Percentiles rank a stretch among this genome's conserved stretches.
phyloP scores from a whole-genome alignment of 2,329 filamentous ascomycete genomes.

The Herpotrichia juniperi region DNA sequence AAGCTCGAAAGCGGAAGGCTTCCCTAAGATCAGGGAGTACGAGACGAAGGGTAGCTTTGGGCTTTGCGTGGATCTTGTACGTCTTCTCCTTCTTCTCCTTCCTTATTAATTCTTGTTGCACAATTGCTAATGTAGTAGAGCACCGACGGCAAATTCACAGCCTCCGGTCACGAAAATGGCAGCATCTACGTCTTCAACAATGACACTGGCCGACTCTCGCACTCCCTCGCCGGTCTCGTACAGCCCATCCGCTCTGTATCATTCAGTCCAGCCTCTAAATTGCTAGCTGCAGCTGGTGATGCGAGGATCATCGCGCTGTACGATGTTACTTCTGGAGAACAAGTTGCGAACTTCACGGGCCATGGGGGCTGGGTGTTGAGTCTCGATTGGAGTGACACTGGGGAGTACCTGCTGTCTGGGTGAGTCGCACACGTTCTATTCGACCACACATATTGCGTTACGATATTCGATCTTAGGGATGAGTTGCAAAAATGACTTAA shows the following conservation, averaged over 20 bases:
- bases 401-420: conserved; percentile 88
- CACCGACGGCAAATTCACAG: conserved; percentile 80
- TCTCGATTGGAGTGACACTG: conserved; percentile 90
- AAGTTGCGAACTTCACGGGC: conserved; percentile 81
- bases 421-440: conserved; percentile 40
- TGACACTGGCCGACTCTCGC: conserved; percentile 80
- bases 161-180: conserved; percentile 91
- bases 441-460: not conserved
- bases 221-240: conserved; percentile 84
- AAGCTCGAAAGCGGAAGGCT: conserved; percentile 54
- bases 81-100: conserved; percentile 19
- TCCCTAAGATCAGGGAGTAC: conserved; percentile 76
- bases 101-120: not conserved
- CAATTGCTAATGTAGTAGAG: conserved; percentile 51
- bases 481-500: no score
- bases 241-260: conserved; percentile 84
- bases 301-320: conserved; percentile 88
- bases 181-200: conserved; percentile 96
- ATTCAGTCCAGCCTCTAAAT: conserved; percentile 84
- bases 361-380: conserved; percentile 88
- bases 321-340: conserved; percentile 89
- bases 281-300: conserved; percentile 89
- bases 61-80: conserved; percentile 79
- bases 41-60: conserved; percentile 95
- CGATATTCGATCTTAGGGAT: not conserved